Conservation (phyloP, 2,329 filamentous ascomycete species). For the Fonsecaea monophora region DNA sequence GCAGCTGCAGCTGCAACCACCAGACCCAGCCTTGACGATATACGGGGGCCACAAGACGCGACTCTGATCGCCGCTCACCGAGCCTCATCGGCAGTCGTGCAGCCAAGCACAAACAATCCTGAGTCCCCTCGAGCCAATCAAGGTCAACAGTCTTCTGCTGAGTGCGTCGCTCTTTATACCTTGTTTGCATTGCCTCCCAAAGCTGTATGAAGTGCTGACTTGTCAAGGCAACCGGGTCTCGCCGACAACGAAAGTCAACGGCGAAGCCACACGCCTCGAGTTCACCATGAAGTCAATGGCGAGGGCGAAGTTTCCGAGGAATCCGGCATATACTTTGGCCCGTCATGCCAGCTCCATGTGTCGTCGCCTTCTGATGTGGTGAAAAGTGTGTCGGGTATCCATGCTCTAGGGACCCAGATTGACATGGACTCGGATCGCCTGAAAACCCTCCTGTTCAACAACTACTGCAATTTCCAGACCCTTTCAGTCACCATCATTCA, state of each 20-base stretch:
- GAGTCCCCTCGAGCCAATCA: neutral
- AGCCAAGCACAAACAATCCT: neutral
- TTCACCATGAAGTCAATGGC: neutral
- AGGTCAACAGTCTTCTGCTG: neutral
- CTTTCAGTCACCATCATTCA: conserved; percentile 4
- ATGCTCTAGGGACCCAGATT: neutral
- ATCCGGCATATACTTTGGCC: conserved; percentile 10
- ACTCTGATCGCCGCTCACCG: neutral
- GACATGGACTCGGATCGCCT: conserved; percentile 11
- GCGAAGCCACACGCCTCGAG: neutral
- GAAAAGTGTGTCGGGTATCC: neutral
- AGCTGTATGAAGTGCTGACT: neutral
- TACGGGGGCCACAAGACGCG: neutral
- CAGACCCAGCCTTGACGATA: neutral
- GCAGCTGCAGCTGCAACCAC: neutral
- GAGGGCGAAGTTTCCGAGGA: neutral
- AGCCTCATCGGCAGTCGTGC: neutral
- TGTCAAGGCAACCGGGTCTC: neutral
- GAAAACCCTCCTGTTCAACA: conserved; percentile 9
- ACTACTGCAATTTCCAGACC: conserved; percentile 11
- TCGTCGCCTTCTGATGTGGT: conserved; percentile 8
- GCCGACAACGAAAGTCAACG: neutral
- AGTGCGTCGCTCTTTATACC: neutral
- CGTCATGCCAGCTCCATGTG: conserved; percentile 3
- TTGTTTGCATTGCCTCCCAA: neutral